These are phyloP conservation scores for Grigorovia transvaalensis DNA, from an alignment of 805 yeast species.

Conservation along the genomic window DNA sequence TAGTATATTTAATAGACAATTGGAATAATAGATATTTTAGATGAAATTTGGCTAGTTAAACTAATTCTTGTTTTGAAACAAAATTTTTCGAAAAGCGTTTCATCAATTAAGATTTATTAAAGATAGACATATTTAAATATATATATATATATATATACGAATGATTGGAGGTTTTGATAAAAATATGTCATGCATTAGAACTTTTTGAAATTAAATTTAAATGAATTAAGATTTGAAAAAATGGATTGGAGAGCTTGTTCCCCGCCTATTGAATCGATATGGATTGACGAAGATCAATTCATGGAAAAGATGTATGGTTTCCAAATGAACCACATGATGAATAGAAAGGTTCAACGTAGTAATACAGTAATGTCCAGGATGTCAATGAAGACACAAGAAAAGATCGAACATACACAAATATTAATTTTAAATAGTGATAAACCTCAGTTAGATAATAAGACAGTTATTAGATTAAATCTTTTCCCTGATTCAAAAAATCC, in stretches of 20 bases:
- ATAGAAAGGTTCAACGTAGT: not conserved
- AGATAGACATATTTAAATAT: not conserved
- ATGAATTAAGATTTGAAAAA: not conserved
- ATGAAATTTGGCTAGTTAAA: not conserved
- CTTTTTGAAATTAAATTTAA: no score
- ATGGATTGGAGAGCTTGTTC: conserved; percentile 2
- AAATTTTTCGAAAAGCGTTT: not conserved
- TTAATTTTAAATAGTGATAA: conserved; percentile 24
- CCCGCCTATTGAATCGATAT: conserved; percentile 32
- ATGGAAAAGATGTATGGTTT: conserved; percentile 28
- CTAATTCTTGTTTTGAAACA: not conserved
- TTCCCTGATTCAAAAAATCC: not conserved
- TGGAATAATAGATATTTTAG: not conserved
- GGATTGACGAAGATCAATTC: conserved; percentile 33
- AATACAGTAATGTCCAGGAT: conserved; percentile 1
- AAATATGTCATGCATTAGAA: not conserved
- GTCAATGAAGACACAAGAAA: conserved; percentile 1
- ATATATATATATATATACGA: not conserved
- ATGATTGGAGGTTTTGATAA: not conserved
- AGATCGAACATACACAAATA: not conserved
- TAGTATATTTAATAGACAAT: no score
- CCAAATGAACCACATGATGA: conserved; percentile 10
- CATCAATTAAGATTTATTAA: not conserved
- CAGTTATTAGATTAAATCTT: not conserved
- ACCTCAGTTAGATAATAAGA: conserved; percentile 12